phyloP scores from a whole-genome alignment of 345 rosid genomes.

The Populus tremula region DNA sequence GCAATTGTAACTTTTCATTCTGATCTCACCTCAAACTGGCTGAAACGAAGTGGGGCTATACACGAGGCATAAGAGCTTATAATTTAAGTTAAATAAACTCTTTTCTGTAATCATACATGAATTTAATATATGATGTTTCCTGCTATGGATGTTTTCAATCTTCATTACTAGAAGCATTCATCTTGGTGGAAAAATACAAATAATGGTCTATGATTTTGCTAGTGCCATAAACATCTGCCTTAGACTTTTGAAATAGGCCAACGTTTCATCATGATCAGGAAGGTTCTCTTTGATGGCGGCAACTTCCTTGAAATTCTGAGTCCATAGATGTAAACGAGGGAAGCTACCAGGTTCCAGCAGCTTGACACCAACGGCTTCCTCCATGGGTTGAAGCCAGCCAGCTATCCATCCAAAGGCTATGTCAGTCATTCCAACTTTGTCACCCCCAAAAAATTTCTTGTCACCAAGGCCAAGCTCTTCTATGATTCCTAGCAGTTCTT shows the following conservation, averaged over 20 bases:
- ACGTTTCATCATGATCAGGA: constrained; percentile 12
- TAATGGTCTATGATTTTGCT: constrained; percentile 3
- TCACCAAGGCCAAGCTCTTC: constrained; percentile 14
- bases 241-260: constrained; percentile 7
- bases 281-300: constrained; percentile 11
- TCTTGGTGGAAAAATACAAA: too few relatives aligned
- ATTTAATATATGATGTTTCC: too few relatives aligned
- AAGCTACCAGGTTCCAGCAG: constrained; percentile 11
- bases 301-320: constrained; percentile 10
- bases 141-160: too few relatives aligned
- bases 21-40: too few relatives aligned
- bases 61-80: too few relatives aligned
- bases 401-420: constrained; percentile 11
- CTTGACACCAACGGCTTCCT: constrained; percentile 15
- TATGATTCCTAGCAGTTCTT: background rate
- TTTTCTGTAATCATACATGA: too few relatives aligned
- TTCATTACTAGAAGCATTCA: too few relatives aligned
- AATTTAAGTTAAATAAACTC: too few relatives aligned
- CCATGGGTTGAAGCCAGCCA: constrained; percentile 12
- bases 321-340: constrained; percentile 18
- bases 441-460: constrained; percentile 19
- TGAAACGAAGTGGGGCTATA: too few relatives aligned
- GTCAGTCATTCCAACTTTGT: constrained; percentile 9
- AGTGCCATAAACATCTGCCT: constrained; percentile 28
- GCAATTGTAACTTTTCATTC: too few relatives aligned